phyloP scores from a whole-genome alignment of 1,284 basidiomycete genomes.

The Rhodotorula sp. region DNA sequence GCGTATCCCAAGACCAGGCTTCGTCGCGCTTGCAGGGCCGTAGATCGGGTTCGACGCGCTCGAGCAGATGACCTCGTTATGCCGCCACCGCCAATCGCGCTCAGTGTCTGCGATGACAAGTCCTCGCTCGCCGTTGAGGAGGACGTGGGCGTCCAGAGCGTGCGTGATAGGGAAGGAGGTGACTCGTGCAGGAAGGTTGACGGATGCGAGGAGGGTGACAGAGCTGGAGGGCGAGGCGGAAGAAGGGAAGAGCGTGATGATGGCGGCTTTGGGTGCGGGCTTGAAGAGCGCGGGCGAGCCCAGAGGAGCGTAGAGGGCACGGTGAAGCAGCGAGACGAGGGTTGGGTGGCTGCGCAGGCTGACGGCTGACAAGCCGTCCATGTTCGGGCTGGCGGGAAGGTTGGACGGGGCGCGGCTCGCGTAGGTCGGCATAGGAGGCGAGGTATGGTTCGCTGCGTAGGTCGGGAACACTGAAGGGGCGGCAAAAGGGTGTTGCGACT shows the following conservation, averaged over 20 bases:
- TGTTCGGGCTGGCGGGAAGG: not conserved
- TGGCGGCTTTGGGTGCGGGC: constrained; percentile 24
- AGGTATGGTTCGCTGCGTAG: not conserved
- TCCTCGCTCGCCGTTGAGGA: constrained; percentile 37
- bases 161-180: constrained; percentile 30
- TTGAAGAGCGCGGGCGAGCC: constrained; percentile 37
- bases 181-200: constrained; percentile 37
- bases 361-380: not conserved
- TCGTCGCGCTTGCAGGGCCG: not conserved
- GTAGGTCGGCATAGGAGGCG: not conserved
- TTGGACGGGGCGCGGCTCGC: not conserved
- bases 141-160: constrained; percentile 40
- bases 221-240: not conserved
- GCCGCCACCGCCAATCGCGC: constrained; percentile 40
- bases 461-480: not conserved
- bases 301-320: constrained; percentile 5
- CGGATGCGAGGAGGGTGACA: constrained; percentile 42
- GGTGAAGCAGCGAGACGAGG: constrained; percentile 40
- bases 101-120: constrained; percentile 39
- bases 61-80: constrained; percentile 18
- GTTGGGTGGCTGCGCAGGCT: constrained; percentile 14
- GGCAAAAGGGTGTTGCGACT: not conserved
- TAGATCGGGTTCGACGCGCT: not conserved
- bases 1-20: constrained; percentile 7
- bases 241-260: constrained; percentile 16